A percentile compares a stretch with the other conserved stretches of the same genome.
Evolutionary conservation across 2,329 filamentous ascomycete species (phyloP).

Genomic region (Dothideomycetes sp.): DNA sequence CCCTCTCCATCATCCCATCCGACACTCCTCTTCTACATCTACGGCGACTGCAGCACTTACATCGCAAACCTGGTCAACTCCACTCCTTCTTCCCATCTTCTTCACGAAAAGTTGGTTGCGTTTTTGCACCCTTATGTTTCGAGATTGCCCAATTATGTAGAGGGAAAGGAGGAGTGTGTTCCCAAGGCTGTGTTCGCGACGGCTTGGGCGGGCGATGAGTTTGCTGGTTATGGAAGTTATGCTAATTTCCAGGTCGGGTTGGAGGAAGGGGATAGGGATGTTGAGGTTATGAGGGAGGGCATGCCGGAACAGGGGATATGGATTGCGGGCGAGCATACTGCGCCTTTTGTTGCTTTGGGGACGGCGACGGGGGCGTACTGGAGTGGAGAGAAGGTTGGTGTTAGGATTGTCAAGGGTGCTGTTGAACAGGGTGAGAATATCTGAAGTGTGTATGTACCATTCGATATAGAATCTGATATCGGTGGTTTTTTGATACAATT

Average conservation of each 20-base stretch:
- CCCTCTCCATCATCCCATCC: conserved; percentile 54
- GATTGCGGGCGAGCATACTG: conserved; percentile 85
- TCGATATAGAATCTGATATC: no score
- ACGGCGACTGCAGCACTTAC: conserved; percentile 52
- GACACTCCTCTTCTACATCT: conserved; percentile 76
- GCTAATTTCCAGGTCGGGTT: conserved; percentile 75
- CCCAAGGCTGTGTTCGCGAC: conserved; percentile 60
- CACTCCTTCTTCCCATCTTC: conserved; percentile 34
- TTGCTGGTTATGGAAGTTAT: conserved; percentile 76
- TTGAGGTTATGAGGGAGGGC: conserved; percentile 50
- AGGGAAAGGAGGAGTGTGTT: conserved; percentile 45
- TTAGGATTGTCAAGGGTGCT: conserved; percentile 40
- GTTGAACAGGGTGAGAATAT: neutral
- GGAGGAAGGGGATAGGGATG: conserved; percentile 59
- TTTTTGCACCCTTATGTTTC: conserved; percentile 76
- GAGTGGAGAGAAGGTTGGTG: conserved; percentile 73
- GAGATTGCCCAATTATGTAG: conserved; percentile 58
- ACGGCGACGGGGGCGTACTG: conserved; percentile 88
- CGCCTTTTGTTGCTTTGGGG: conserved; percentile 79
- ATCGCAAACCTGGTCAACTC: conserved; percentile 36
- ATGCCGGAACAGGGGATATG: conserved; percentile 60
- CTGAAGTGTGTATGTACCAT: no score
- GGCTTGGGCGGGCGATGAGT: conserved; percentile 66
- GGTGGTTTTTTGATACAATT: no score
- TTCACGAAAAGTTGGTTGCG: conserved; percentile 46